Conservation (phyloP, 1,139 yeast genomes). For the Pichia sp. region DNA sequence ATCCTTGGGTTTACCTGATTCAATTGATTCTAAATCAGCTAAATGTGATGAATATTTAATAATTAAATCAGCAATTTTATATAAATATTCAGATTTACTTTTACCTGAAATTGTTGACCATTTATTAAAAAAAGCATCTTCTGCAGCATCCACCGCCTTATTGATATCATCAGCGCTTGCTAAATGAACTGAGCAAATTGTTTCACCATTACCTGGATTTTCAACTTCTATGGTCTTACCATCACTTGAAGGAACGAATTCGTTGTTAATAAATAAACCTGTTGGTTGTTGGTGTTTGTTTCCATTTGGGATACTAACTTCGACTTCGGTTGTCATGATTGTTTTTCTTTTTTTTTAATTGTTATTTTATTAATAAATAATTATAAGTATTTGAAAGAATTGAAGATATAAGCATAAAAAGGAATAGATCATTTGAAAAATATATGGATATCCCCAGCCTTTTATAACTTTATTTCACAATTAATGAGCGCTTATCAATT, state of each 20-base stretch:
- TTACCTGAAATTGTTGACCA: slow-evolving; percentile 28
- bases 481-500: too few relatives aligned
- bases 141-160: slow-evolving; percentile 45
- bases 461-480: not conserved
- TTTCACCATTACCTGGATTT: slow-evolving; percentile 50
- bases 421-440: not conserved
- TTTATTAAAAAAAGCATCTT: slow-evolving; percentile 37
- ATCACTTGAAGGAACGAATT: slow-evolving; percentile 38
- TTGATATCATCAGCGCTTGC: slow-evolving; percentile 48
- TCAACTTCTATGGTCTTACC: slow-evolving; percentile 45
- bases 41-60: slow-evolving; percentile 43
- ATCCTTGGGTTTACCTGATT: slow-evolving; percentile 55
- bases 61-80: slow-evolving; percentile 46
- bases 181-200: slow-evolving; percentile 44
- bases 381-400: not conserved
- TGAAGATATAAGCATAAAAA: not conserved
- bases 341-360: not conserved
- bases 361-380: not conserved
- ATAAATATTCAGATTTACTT: slow-evolving; percentile 36
- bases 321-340: slow-evolving; percentile 23
- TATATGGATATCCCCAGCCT: not conserved
- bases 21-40: slow-evolving; percentile 56
- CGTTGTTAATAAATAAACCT: slow-evolving; percentile 60
- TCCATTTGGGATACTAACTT: slow-evolving; percentile 53
- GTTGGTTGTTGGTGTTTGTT: slow-evolving; percentile 50